Evolutionary conservation across 345 rosid species (phyloP).

Genomic region (Boechera divaricarpa): DNA sequence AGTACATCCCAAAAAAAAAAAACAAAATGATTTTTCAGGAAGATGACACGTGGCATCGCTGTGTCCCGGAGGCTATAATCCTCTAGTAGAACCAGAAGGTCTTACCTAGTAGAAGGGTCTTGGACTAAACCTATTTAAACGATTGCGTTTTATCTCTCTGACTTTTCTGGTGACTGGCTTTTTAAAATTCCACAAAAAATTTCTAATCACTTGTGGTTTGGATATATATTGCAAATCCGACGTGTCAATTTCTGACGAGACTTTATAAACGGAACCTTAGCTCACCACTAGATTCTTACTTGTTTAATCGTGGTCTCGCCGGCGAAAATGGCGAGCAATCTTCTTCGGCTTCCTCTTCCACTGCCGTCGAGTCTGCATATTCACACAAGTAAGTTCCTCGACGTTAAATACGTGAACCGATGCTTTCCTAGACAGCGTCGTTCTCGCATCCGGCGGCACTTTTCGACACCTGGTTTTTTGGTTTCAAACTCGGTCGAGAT

Average conservation of each 20-base stretch:
- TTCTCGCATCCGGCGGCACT: slow-evolving; percentile 28
- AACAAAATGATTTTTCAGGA: background rate
- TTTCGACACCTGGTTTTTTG: slow-evolving; percentile 36
- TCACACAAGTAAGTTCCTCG: slow-evolving; percentile 23
- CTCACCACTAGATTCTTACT: slow-evolving; percentile 29
- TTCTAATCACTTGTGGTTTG: slow-evolving; percentile 24
- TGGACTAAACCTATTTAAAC: background rate
- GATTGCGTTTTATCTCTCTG: slow-evolving; percentile 1
- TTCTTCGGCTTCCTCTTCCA: slow-evolving; percentile 50
- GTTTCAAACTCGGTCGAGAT: slow-evolving; percentile 60
- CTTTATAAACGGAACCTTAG: slow-evolving; percentile 22
- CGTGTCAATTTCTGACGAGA: slow-evolving; percentile 34
- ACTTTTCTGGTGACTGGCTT: slow-evolving; percentile 9
- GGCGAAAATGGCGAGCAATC: slow-evolving; percentile 54
- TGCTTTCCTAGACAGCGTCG: slow-evolving; percentile 40
- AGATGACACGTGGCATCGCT: slow-evolving; percentile 40
- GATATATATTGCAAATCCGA: slow-evolving; percentile 38
- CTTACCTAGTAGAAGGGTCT: background rate
- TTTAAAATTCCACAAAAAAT: slow-evolving; percentile 18
- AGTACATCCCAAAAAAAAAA: background rate
- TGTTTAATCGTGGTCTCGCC: slow-evolving; percentile 22
- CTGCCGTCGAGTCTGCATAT: slow-evolving; percentile 45
- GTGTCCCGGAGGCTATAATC: background rate
- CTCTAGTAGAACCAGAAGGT: background rate
- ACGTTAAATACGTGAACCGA: slow-evolving; percentile 37